Evolutionary conservation across 805 yeast genomes (phyloP).

Genomic region (Clavispora santaluciae): DNA sequence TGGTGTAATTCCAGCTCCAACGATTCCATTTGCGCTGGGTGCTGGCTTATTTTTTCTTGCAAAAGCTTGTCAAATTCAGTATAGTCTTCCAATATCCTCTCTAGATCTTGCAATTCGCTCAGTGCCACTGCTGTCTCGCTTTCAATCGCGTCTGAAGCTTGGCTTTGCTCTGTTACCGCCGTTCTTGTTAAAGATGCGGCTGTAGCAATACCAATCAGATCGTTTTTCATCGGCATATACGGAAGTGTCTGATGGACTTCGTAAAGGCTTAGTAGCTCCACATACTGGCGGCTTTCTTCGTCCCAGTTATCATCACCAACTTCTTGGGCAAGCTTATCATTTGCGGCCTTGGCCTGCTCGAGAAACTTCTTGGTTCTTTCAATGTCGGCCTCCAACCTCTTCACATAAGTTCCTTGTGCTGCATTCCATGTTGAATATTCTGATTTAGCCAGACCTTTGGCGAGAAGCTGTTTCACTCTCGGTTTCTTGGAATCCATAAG

Average conservation of each 20-base stretch:
- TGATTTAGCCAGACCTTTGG: background rate
- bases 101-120: background rate
- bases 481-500: background rate
- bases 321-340: conserved; percentile 5
- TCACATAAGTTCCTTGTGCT: conserved; percentile 11
- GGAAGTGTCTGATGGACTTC: conserved; percentile 13
- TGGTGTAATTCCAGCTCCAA: conserved; percentile 4
- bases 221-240: conserved; percentile 14
- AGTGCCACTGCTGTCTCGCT: background rate
- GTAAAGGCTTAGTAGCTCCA: conserved; percentile 11
- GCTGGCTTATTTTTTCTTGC: conserved; percentile 1
- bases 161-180: conserved; percentile 10
- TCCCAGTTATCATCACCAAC: background rate
- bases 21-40: conserved; percentile 10
- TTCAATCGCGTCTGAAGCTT: conserved; percentile 4
- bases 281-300: conserved; percentile 4
- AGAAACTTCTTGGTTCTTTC: conserved; percentile 11
- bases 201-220: conserved; percentile 18
- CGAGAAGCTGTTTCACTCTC: background rate
- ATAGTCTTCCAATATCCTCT: conserved; percentile 8
- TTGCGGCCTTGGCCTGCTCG: conserved; percentile 12
- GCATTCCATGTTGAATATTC: background rate
- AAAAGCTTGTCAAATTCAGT: conserved; percentile 5
- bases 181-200: conserved; percentile 12
- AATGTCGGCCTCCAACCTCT: conserved; percentile 10